Evolutionary conservation across 139 green algal species (phyloP), one percentile per base, ranked within the genome.

Genomic region (Tetratostichococcus sp.): DNA sequence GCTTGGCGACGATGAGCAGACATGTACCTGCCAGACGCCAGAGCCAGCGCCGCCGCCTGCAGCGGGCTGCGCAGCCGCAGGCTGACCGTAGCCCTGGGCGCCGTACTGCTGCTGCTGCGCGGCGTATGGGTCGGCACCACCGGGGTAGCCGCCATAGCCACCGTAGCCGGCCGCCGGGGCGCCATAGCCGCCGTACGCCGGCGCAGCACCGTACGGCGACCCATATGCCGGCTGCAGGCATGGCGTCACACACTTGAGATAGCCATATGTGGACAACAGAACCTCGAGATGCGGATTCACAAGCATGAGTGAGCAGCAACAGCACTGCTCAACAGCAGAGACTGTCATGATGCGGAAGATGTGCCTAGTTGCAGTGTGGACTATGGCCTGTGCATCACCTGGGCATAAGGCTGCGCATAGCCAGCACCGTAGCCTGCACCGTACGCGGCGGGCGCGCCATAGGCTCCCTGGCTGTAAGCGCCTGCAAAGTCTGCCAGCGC

Each of bases 11-110:
- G 11, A 6, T 50, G 6, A 50, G 39, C 6, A 50, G 11, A 50
- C 39, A 25, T 19, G 21, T 6, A 88, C 89, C 75, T 89, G 84
- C 90, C 88, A 96, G 28, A 77, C 50, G 4, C 57, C 28, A 28
- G 58, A 30, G 21, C 35, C 62, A 30, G 30, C 50, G 57, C 71
- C 35, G 32, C 30, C 65, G 30, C 39, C 65, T 21, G 75, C 31
- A 26, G 50, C 70, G 26, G 39, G 25, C 23, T 11, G 8, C 39
- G 39, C 39, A 6, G 39, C 39, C 39, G 39, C 8, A 6, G 6
- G 39, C 39, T 50, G 39, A 6, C 43, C 75, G 43, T n/a, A 30
- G 69, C 25, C 62, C 34, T 75, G 74, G 14, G 28, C 42, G 26
- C 69, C 73, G 25, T 72, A 71, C 28, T 26, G 43, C n/a, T 72